Evolutionary conservation across 441 rosid species (phyloP).

Genomic region (Croton setiger): DNA sequence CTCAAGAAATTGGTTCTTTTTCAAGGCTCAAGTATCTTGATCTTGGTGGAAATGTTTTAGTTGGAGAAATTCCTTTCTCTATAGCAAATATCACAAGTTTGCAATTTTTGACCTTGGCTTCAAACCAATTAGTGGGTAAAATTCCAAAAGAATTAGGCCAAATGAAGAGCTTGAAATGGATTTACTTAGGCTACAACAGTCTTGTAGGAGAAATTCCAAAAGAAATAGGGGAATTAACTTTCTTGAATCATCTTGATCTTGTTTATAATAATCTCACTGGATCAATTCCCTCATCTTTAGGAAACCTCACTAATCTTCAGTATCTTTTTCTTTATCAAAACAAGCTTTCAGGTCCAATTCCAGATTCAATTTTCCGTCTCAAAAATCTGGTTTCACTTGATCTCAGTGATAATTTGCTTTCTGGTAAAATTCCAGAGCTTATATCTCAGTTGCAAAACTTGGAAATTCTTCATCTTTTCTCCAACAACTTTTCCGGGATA

Average conservation of each 20-base stretch:
- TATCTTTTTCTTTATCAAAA: constrained; percentile 80
- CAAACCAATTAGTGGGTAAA: constrained; percentile 66
- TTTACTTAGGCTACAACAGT: constrained; percentile 89
- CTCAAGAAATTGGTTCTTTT: constrained; percentile 47
- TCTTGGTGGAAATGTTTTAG: constrained; percentile 77
- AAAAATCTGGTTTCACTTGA: constrained; percentile 62
- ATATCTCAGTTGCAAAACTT: constrained; percentile 49
- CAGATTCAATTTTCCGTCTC: constrained; percentile 50
- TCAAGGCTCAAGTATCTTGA: constrained; percentile 53
- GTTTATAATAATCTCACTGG: constrained; percentile 86
- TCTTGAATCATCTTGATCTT: constrained; percentile 72
- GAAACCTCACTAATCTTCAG: constrained; percentile 53
- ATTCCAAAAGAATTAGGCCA: constrained; percentile 49
- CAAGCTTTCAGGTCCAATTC: constrained; percentile 58
- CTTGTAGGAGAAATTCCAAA: constrained; percentile 68
- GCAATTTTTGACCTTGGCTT: constrained; percentile 67
- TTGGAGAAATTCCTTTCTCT: constrained; percentile 52
- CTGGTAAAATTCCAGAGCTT: constrained; percentile 68
- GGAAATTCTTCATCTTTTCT: constrained; percentile 84
- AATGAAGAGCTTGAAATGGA: constrained; percentile 63
- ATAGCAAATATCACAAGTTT: constrained; percentile 46
- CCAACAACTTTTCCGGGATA: constrained; percentile 63
- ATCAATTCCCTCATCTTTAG: constrained; percentile 58
- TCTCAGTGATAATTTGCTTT: constrained; percentile 65
- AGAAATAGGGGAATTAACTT: constrained; percentile 51